phyloP scores from a whole-genome alignment of 305 asterid species.

The Fraxinus greggii region DNA sequence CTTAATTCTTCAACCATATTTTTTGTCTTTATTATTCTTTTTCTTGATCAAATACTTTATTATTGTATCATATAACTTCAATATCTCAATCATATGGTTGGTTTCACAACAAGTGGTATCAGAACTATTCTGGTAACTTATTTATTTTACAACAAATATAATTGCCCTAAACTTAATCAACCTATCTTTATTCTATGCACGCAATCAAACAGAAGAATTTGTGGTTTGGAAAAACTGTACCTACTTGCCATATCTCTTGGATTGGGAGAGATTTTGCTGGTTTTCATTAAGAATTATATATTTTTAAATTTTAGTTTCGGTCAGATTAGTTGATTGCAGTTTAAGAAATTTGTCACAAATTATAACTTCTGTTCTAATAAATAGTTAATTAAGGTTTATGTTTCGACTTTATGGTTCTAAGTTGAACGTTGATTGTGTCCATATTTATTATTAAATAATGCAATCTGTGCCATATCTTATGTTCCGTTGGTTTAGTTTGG shows the following conservation, averaged over 20 bases:
- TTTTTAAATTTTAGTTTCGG: background rate
- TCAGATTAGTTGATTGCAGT: background rate
- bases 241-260: background rate
- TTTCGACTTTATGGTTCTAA: background rate
- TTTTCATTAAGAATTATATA: background rate
- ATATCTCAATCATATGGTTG: too few species aligned
- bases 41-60: too few species aligned
- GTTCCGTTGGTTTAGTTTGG: constrained; percentile 24
- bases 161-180: background rate
- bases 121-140: too few species aligned
- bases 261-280: background rate
- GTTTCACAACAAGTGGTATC: too few species aligned
- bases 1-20: too few species aligned
- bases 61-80: too few species aligned
- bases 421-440: background rate
- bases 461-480: background rate
- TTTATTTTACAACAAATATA: too few species aligned
- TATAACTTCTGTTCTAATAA: background rate
- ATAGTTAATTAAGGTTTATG: background rate
- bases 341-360: background rate
- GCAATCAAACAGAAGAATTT: background rate
- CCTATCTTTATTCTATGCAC: background rate
- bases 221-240: background rate
- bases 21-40: too few species aligned
- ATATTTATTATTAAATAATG: background rate